Evolutionary conservation across 352 stramenopile genomes (phyloP).

Genomic region (Globisporangium spinosum): DNA sequence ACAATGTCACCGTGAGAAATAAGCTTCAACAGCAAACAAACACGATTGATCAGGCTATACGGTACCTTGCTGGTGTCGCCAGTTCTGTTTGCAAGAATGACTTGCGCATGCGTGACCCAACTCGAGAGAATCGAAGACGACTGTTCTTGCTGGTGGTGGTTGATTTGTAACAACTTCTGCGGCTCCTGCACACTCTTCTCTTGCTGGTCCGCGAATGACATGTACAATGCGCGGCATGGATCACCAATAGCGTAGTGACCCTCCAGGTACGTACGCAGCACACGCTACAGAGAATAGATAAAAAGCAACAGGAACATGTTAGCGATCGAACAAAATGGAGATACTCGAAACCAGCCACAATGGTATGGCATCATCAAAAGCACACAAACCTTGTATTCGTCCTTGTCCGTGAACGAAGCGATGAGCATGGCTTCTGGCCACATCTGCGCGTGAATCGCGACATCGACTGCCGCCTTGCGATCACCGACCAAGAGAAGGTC

Average conservation of each 20-base stretch:
- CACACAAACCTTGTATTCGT: slow-evolving; percentile 64
- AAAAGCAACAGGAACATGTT: neutral
- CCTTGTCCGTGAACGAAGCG: slow-evolving; percentile 79
- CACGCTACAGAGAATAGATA: slow-evolving; percentile 31
- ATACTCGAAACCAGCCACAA: neutral
- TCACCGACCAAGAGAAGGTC: slow-evolving; percentile 76
- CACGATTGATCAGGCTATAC: neutral
- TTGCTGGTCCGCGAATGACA: slow-evolving; percentile 81
- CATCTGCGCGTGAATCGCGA: slow-evolving; percentile 79
- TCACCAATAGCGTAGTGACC: slow-evolving; percentile 72
- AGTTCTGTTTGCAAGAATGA: slow-evolving; percentile 78
- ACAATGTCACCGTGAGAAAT: neutral
- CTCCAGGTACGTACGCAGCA: slow-evolving; percentile 74
- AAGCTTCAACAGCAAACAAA: neutral
- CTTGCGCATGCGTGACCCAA: slow-evolving; percentile 79
- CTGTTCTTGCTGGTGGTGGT: slow-evolving; percentile 19
- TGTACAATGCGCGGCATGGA: slow-evolving; percentile 70
- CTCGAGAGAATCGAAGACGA: slow-evolving; percentile 56
- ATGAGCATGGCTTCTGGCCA: slow-evolving; percentile 88
- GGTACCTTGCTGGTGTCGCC: slow-evolving; percentile 70
- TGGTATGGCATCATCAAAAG: too few relatives aligned
- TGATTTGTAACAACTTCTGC: slow-evolving; percentile 53
- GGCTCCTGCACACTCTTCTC: slow-evolving; percentile 84
- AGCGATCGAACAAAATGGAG: neutral
- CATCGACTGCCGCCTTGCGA: slow-evolving; percentile 66